Conservation (phyloP, 139 green algal genomes). For the Pleodorina starrii region DNA sequence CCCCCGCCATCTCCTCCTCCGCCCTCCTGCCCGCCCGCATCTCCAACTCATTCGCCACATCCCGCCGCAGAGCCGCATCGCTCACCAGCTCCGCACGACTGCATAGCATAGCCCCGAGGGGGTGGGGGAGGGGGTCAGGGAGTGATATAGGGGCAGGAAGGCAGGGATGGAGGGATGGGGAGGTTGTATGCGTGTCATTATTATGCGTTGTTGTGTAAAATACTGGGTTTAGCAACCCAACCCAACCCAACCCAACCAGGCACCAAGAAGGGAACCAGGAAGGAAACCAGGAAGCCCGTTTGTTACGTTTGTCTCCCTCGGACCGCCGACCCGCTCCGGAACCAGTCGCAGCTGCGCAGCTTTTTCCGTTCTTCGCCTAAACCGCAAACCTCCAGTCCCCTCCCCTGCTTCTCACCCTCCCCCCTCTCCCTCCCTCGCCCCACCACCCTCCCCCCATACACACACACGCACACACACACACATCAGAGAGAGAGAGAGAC, state of each 20-base stretch:
- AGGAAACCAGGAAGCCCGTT: too few species aligned
- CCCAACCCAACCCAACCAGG: too few species aligned
- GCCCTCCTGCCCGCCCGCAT: slow-evolving; percentile 44
- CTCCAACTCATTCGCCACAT: slow-evolving; percentile 49
- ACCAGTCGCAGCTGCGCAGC: too few species aligned
- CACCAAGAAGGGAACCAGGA: too few species aligned
- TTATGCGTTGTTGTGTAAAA: too few species aligned
- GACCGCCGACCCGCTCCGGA: too few species aligned
- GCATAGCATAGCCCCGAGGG: neutral
- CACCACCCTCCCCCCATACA: neutral
- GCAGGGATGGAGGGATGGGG: neutral
- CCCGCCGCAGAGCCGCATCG: slow-evolving; percentile 15
- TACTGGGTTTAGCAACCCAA: too few species aligned
- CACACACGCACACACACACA: neutral
- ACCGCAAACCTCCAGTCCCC: too few species aligned
- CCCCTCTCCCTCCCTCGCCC: neutral
- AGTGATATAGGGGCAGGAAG: neutral
- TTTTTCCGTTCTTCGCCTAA: too few species aligned
- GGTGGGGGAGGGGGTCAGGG: neutral
- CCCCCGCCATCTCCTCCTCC: neutral
- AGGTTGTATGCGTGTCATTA: too few species aligned
- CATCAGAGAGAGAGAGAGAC: too few species aligned
- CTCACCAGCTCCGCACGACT: neutral
- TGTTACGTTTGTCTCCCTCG: too few species aligned
- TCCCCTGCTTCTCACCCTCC: neutral